Base-by-base conservation (phyloP, 495 filamentous ascomycete species). In the Penicillium maclennaniae region DNA sequence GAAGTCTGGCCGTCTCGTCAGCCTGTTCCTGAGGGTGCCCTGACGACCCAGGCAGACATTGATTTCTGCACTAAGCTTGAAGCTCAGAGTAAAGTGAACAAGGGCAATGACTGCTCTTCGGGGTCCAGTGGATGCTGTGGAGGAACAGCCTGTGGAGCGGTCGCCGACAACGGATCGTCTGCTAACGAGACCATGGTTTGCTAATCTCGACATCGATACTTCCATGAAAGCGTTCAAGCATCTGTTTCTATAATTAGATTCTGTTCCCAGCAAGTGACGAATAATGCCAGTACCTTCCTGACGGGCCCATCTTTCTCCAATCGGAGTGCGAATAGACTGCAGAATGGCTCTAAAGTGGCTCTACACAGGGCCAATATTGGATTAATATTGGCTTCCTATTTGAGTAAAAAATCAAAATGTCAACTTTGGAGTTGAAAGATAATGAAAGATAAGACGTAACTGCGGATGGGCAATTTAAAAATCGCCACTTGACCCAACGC, bases 1-100 rank as follows among this genome's bases (percentile, higher is more conserved):
- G 68, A 79, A 60, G 68, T 79, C 40, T 81, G 76, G 75, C 79
- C 79, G 9, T 77, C 78, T 4, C 65, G 71, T 20, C 75, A 76
- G 55, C 56, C 39, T 7, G 42, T 74, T 25, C 71, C 72, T 16
- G 44, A 39, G 16, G 58, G 49, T 16, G 71, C 67, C 1, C 19
- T 48, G 7, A 59, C 58, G 16, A 74, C 63, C 37, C 54, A 68
- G 50, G 60, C 69, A 8, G 74, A 78, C 42, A 47, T 72, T 44
- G 61, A 70, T 14, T 78, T 78, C 38, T 76, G 72, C 43, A 49
- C 60, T 7, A 65, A 62, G 17, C 44, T 76, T 34, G 55, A 51
- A 6, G 63, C 55, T 31, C 53, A 58, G 26, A 51, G 39, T n/a
- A 47, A 53, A 23, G 47, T 39, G 6, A 38, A 37, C 12, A 44